Conservation (phyloP, 345 rosid genomes). For the Clausena lansium region DNA sequence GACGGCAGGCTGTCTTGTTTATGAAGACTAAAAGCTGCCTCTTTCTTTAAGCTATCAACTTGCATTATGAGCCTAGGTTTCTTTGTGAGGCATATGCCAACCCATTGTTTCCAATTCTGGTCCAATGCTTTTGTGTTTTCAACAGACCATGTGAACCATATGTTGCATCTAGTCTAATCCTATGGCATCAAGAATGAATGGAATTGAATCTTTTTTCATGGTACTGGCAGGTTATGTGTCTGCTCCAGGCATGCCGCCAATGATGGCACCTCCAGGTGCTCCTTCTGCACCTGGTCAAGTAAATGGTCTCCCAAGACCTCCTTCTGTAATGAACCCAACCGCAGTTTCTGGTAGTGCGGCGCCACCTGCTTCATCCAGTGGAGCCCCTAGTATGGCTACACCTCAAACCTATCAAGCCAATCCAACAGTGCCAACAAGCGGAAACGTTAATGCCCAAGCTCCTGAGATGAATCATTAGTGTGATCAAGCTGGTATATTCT, state of each 20-base stretch:
- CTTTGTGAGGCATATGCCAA: background rate
- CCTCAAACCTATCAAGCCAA: conserved; percentile 57
- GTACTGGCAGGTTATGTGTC: conserved; percentile 50
- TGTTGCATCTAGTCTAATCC: conserved; percentile 2
- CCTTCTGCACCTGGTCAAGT: conserved; percentile 67
- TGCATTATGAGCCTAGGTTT: background rate
- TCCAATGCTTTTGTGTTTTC: background rate
- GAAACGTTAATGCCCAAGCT: conserved; percentile 44
- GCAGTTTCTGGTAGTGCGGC: conserved; percentile 55
- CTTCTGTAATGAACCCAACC: conserved; percentile 49
- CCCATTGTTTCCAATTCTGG: background rate
- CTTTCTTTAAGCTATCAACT: background rate
- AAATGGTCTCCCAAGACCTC: conserved; percentile 76
- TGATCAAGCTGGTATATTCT: conserved; percentile 11
- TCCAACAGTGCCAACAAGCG: conserved; percentile 51
- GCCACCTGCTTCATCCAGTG: conserved; percentile 44
- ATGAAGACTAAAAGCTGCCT: background rate
- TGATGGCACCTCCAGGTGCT: conserved; percentile 92
- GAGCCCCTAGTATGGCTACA: conserved; percentile 40
- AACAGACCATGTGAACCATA: background rate
- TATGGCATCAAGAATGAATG: background rate
- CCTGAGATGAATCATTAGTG: conserved; percentile 53
- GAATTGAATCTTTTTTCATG: background rate
- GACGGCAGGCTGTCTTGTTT: conserved; percentile 1
- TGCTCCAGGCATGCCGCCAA: conserved; percentile 58